These are phyloP conservation scores for Rhodomyrtus psidioides DNA, from an alignment of 441 rosid genomes.

Conservation along the genomic window DNA sequence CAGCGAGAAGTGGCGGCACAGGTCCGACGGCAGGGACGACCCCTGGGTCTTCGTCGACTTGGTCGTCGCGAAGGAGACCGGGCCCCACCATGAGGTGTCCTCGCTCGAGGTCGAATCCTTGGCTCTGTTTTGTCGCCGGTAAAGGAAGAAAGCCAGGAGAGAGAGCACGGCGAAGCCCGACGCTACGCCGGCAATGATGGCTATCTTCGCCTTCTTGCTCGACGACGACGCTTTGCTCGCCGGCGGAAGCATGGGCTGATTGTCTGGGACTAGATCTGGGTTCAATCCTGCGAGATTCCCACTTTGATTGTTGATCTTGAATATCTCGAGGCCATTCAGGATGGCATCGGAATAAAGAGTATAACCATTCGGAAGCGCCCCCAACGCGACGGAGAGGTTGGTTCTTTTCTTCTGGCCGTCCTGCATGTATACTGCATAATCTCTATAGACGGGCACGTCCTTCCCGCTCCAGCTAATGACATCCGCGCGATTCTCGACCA, in stretches of 20 bases:
- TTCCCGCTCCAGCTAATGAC: too few species aligned
- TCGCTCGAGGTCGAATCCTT: not conserved
- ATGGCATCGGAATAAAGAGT: too few species aligned
- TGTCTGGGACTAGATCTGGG: not conserved
- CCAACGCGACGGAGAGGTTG: too few species aligned
- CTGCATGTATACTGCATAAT: too few species aligned
- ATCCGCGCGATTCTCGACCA: too few species aligned
- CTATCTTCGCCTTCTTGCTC: not conserved
- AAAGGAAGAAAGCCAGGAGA: not conserved
- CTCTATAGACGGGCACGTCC: too few species aligned
- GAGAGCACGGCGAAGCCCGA: not conserved
- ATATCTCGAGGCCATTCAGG: too few species aligned
- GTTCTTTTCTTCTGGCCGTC: too few species aligned
- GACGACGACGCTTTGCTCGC: not conserved
- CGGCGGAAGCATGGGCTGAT: rapidly evolving
- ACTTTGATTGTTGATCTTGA: too few species aligned
- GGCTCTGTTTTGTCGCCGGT: not conserved
- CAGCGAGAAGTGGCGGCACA: constrained; percentile 9
- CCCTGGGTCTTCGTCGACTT: not conserved
- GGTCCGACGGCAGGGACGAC: not conserved
- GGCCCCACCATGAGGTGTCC: not conserved
- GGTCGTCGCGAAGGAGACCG: not conserved
- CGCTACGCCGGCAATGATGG: constrained; percentile 14
- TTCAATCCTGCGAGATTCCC: too few species aligned
- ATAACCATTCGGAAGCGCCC: too few species aligned